Evolutionary conservation across 164 flowering plant species (phyloP).

Genomic region (Hamamelis virginiana): DNA sequence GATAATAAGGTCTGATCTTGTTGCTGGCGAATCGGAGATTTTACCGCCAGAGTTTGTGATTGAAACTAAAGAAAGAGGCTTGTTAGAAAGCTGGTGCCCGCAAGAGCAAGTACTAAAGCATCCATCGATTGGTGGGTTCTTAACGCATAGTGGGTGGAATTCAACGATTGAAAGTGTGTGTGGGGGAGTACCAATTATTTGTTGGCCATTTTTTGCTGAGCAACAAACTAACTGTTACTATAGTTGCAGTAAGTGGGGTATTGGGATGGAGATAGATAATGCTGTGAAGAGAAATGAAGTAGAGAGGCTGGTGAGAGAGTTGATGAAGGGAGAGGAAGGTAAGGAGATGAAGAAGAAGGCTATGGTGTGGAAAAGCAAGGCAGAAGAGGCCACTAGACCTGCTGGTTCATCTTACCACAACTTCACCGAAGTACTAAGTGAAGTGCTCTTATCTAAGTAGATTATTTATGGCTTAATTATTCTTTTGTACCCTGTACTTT

Average conservation of each 20-base stretch:
- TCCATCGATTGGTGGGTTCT: no score
- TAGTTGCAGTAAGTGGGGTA: constrained; percentile 4
- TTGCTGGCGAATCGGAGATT: background rate
- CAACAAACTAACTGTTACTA: constrained; percentile 5
- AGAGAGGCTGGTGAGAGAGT: background rate
- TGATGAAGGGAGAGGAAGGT: constrained; percentile 5
- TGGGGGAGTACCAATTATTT: constrained; percentile 8
- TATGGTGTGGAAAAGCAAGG: constrained; percentile 9
- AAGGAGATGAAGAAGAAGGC: constrained; percentile 9
- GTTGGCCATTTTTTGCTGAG: constrained; percentile 9
- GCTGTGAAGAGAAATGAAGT: background rate
- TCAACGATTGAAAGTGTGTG: no score
- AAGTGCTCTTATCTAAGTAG: no score
- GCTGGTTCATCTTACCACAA: no score
- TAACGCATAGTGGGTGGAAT: no score
- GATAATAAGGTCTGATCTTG: constrained; percentile 9
- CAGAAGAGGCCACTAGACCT: no score
- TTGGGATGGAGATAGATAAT: constrained; percentile 4
- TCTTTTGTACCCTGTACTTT: no score
- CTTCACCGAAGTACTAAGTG: no score
- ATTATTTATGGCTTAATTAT: no score
- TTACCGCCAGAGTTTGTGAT: constrained; percentile 4
- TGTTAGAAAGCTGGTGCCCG: constrained; percentile 9
- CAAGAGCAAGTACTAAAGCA: constrained; percentile 12
- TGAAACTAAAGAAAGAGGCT: constrained; percentile 4